Conservation (phyloP, 768 basidiomycete species). For the Chalciporus sphaerocephalus region DNA sequence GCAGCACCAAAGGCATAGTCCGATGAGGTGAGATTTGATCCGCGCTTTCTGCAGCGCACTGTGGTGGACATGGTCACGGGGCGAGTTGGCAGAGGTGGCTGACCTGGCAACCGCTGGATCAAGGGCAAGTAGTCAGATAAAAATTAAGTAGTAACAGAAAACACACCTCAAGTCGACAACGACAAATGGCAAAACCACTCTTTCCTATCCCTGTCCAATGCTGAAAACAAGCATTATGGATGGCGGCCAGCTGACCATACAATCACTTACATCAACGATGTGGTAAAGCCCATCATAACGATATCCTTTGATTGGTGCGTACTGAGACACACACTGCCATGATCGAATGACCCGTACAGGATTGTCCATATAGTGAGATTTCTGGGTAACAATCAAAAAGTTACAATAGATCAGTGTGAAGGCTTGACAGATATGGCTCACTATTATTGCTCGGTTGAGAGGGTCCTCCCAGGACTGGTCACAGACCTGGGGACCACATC, state of each 20-base stretch:
- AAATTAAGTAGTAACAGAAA: not conserved
- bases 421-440: constrained; percentile 6
- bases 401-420: not conserved
- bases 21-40: not conserved
- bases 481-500: constrained; percentile 18
- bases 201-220: constrained; percentile 19
- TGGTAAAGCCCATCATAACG: constrained; percentile 33
- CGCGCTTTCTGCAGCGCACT: not conserved
- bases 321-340: constrained; percentile 15
- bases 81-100: constrained; percentile 21
- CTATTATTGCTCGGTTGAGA: constrained; percentile 17
- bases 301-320: constrained; percentile 23
- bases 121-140: not conserved
- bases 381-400: constrained; percentile 7
- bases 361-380: constrained; percentile 15
- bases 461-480: constrained; percentile 21
- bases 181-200: constrained; percentile 18
- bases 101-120: constrained; percentile 24
- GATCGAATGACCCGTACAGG: constrained; percentile 29
- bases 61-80: not conserved
- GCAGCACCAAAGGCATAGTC: not conserved
- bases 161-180: constrained; percentile 25
- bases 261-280: constrained; percentile 17
- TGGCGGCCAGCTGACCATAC: not conserved
- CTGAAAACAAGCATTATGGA: constrained; percentile 5